phyloP scores from a whole-genome alignment of 2,329 filamentous ascomycete species.

The Colletotrichum lentis region DNA sequence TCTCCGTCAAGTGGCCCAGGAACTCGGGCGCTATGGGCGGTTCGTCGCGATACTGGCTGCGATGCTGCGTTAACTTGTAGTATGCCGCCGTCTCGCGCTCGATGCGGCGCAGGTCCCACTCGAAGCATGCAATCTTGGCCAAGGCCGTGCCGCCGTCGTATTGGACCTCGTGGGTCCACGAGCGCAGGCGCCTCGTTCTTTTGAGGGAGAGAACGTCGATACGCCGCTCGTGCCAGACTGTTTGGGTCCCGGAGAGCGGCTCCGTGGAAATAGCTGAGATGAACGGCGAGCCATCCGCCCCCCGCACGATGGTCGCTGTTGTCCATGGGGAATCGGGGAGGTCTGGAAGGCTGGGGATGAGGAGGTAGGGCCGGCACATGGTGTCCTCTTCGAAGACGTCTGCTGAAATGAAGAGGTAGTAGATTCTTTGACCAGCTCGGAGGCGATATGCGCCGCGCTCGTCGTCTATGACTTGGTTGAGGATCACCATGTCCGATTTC shows the following conservation, averaged over 20 bases:
- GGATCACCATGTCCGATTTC: no score
- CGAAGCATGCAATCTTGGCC: no score
- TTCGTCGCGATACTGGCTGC: no score
- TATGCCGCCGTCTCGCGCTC: no score
- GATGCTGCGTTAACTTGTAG: no score
- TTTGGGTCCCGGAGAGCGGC: no score
- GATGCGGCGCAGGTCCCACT: no score
- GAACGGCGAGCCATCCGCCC: conserved; percentile 35
- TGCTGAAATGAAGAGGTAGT: conserved; percentile 34
- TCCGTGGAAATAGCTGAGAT: conserved; percentile 24
- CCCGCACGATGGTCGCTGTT: conserved; percentile 40
- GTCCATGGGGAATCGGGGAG: conserved; percentile 43
- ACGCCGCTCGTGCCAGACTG: conserved; percentile 40
- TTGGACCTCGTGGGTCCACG: conserved; percentile 9
- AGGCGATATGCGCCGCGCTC: no score
- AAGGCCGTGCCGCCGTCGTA: conserved; percentile 2
- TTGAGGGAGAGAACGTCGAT: conserved; percentile 42
- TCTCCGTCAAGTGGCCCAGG: no score
- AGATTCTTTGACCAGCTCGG: no score
- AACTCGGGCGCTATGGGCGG: no score
- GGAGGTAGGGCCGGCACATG: conserved; percentile 46
- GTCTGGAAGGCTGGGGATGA: conserved; percentile 43
- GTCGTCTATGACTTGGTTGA: no score
- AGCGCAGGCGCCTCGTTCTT: conserved; percentile 40
- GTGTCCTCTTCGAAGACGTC: conserved; percentile 44